Evolutionary conservation across 2,329 filamentous ascomycete species (phyloP), one percentile per base, ranked within the genome.

Genomic region (Rasamsonia emersonii): DNA sequence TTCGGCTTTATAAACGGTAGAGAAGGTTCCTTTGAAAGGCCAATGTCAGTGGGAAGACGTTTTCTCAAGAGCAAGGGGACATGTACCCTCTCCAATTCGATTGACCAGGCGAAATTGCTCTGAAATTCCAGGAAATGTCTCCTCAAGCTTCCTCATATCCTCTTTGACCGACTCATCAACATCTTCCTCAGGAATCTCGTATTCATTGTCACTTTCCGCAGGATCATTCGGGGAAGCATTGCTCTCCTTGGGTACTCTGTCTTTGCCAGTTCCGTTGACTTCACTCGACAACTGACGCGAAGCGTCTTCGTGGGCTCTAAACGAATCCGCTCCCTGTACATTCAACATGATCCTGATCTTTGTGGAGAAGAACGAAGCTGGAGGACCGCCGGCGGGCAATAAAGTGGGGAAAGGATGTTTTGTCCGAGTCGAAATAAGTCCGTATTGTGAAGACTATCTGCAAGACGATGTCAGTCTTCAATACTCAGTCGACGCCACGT

Each of bases 1-100:
- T 59, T 96, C 86, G 13, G 93, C 91, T 59, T 98, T 98, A 71
- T 98, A 98, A 9, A 98, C 91, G 2, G 91, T 96, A 1, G 91
- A 96, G 56, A 98, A 98, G 1, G 91, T 98, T 36, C 91, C 86
- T 94, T 43, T 6, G 20, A n/a, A 30, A 24, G 27, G 13, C 14
- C 13, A 38, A 38, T 24, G 9, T 33, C 19, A 37, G 24, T 29
- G 6, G 36, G 18, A 24, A 23, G 13, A 9, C 18, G 23, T 8
- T 10, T 13, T 6, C 24, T 13, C 14, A 33, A 19, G 16, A 28
- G 28, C n/a, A 13, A 14, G 20, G 18, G 14, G 8, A 33, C 19
- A 38, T 46, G 35, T 62, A 88, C 86, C 91, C 73, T 98, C 91
- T 51, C 91, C 91, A 51, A 98, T 98, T 41, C 89, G 81, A 62